A percentile compares a stretch with the other conserved stretches of the same genome.
Conservation (phyloP, 768 basidiomycete species). For the Trametes maxima region DNA sequence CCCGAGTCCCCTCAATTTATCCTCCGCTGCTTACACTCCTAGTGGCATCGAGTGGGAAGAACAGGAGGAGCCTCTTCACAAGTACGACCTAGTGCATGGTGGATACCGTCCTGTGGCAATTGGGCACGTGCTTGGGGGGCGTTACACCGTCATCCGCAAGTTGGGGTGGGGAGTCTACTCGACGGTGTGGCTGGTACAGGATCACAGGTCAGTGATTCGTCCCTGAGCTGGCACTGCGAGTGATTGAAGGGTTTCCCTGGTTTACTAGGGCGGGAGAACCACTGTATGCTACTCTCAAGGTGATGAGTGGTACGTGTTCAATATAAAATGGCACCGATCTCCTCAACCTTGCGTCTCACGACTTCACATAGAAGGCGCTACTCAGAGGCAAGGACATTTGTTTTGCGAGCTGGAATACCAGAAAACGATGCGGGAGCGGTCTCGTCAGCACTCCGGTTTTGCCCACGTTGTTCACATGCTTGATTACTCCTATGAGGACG, state of each 20-base stretch:
- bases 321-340: not conserved
- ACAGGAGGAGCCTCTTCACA: not conserved
- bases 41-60: not conserved
- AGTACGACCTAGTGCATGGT: not conserved
- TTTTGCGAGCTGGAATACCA: not conserved
- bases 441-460: not conserved
- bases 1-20: too few species aligned
- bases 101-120: not conserved
- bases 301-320: not conserved
- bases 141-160: not conserved
- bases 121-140: not conserved
- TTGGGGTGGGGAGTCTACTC: conserved; percentile 3
- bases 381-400: not conserved
- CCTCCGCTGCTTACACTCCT: too few species aligned
- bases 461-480: not conserved
- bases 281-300: not conserved
- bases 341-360: not conserved
- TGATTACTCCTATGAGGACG: not conserved
- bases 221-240: too few species aligned
- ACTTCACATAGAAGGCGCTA: not conserved
- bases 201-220: not conserved
- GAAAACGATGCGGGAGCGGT: not conserved
- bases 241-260: not conserved
- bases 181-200: not conserved
- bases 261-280: not conserved